A percentile compares a stretch with the other conserved stretches of the same genome.
phyloP scores from a whole-genome alignment of 169 alveolate species.

The Eimeria tenella region DNA sequence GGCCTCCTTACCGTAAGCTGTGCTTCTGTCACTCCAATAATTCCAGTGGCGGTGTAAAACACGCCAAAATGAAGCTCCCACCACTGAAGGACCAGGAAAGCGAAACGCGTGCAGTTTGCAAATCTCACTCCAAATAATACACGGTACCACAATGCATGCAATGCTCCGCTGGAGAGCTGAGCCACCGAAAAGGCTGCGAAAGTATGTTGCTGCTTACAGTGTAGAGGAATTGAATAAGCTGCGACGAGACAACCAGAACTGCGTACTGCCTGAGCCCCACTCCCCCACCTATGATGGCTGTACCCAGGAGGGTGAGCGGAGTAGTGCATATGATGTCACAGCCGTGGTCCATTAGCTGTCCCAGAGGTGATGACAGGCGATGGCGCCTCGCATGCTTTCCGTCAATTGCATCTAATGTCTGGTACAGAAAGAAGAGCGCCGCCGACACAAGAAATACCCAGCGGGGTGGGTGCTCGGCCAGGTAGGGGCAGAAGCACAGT shows the following conservation, averaged over 20 bases:
- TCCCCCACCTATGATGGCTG: constrained; percentile 73
- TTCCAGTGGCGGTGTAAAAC: constrained; percentile 78
- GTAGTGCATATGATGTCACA: constrained; percentile 88
- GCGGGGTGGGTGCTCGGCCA: constrained; percentile 71
- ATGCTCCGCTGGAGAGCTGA: background rate
- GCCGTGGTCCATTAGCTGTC: constrained; percentile 95
- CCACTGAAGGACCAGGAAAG: constrained; percentile 67
- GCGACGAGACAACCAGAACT: constrained; percentile 64
- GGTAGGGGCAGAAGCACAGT: constrained; percentile 43
- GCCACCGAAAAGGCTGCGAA: background rate
- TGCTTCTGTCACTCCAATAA: constrained; percentile 81
- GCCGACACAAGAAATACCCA: constrained; percentile 72
- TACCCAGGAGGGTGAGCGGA: constrained; percentile 73
- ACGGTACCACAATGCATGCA: background rate
- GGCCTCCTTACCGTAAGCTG: constrained; percentile 69
- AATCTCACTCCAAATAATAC: background rate
- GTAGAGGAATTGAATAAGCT: constrained; percentile 70
- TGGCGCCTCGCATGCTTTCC: constrained; percentile 95
- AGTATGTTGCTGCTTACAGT: constrained; percentile 33
- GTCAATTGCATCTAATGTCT: constrained; percentile 93
- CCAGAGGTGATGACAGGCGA: constrained; percentile 89
- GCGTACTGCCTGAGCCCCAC: constrained; percentile 61
- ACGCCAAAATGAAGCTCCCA: constrained; percentile 82
- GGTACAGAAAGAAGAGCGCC: constrained; percentile 70
- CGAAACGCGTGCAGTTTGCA: background rate